Base-by-base conservation (phyloP, 495 filamentous ascomycete species). In the Podospora bellae-mahoneyi region DNA sequence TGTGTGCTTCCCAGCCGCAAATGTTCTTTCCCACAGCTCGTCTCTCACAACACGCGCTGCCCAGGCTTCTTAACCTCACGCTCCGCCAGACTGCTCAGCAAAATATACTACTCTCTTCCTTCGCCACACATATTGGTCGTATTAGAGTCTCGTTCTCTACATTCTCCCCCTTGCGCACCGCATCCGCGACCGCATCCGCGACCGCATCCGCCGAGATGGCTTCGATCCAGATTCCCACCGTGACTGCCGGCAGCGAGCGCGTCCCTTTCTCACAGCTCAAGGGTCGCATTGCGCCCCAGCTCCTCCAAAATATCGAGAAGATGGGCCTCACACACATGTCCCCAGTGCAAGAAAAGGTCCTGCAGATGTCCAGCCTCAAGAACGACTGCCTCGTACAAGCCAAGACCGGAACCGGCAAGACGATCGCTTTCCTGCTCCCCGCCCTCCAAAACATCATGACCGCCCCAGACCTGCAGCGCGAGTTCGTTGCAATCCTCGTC, bases 321-420 rank as follows among this genome's bases (percentile, higher is more conserved):
- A 93, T 94, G 89, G 82, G 83, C 1, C 80, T 93, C 70, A 82
- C 85, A 18, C 88, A 86, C 62, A 93, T 96, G 92, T 93, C 92
- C 3, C 87, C 92, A 28, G 92, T 97, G 3, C 93, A 97, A 77
- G 82, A 84, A 56, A 78, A 87, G 77, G 93, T 92, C 0, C 89
- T 97, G 68, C 81, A 85, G 58, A 82, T 90, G 66, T 87, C 84
- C 64, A 76, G 91, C 62, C 83, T 86, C 67, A 91, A 91, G 18
- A 76, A 76, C 28, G 93, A 80, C 71, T 92, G 92, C 70, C 81
- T 97, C 72, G 90, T 89, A 32, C 90, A 92, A 78, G 90, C 90
- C 65, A 89, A 97, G 79, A 97, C 94, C 5, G 94, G 94, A 4
- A 96, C 93, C 34, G 94, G 94, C 60, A 97, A 97, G 78, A 98